These are phyloP conservation scores for Jasminum sambac DNA, from an alignment of 257 asterid species.

Conservation along the genomic window DNA sequence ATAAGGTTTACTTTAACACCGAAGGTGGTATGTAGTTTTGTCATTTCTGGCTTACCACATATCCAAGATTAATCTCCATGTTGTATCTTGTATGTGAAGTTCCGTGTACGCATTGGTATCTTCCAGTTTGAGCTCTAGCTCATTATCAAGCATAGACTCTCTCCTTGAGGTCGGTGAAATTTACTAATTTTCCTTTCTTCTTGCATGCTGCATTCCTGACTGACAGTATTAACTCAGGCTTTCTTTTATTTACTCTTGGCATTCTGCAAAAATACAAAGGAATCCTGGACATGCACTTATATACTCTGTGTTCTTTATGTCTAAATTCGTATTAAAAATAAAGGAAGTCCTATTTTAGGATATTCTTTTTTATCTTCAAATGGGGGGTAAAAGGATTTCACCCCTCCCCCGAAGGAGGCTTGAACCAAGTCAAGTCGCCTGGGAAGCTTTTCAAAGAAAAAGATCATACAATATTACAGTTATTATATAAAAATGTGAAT, in stretches of 20 bases:
- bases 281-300: not conserved
- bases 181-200: not conserved
- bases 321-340: too few relatives aligned
- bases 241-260: not conserved
- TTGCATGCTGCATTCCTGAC: not conserved
- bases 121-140: not conserved
- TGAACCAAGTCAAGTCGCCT: too few relatives aligned
- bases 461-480: too few relatives aligned
- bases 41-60: not conserved
- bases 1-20: slow-evolving; percentile 1
- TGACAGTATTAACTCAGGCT: not conserved
- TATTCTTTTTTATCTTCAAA: too few relatives aligned
- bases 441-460: too few relatives aligned
- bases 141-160: not conserved
- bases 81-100: not conserved
- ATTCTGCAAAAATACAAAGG: not conserved
- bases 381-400: too few relatives aligned
- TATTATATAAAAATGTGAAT: not conserved
- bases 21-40: not conserved
- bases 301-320: too few relatives aligned
- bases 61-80: not conserved
- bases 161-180: not conserved
- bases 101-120: not conserved
- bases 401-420: too few relatives aligned
- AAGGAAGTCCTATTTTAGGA: too few relatives aligned